Percentiles rank a stretch among this genome's conserved stretches.
Conservation (phyloP, 2,329 filamentous ascomycete species). For the Colletotrichum spaethianum region DNA sequence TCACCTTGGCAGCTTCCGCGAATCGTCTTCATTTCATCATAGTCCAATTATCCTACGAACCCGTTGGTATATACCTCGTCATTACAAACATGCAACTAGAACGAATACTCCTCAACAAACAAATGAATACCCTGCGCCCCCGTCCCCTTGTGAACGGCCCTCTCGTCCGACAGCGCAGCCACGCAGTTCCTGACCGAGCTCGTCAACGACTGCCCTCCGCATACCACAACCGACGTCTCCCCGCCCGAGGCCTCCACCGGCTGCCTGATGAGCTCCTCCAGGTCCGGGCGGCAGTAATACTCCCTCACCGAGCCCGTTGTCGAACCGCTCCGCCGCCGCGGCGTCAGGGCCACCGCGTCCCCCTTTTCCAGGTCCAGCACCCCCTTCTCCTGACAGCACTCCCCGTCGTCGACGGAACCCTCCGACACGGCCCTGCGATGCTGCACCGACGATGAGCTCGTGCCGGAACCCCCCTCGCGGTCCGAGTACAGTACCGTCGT, state of each 20-base stretch:
- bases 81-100: slow-evolving; percentile 52
- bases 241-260: slow-evolving; percentile 71
- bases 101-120: slow-evolving; percentile 73
- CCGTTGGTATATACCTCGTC: not conserved
- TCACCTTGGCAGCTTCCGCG: not conserved
- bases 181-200: slow-evolving; percentile 69
- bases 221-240: slow-evolving; percentile 74
- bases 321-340: slow-evolving; percentile 23
- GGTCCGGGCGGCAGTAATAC: slow-evolving; percentile 63
- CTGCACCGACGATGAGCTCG: slow-evolving; percentile 9
- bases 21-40: not conserved
- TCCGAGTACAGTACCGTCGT: slow-evolving; percentile 40
- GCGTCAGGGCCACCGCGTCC: slow-evolving; percentile 44
- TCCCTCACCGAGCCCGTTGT: slow-evolving; percentile 55
- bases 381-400: slow-evolving; percentile 17
- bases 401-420: slow-evolving; percentile 3
- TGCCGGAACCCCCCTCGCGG: slow-evolving; percentile 39
- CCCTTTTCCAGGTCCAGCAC: slow-evolving; percentile 29
- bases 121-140: slow-evolving; percentile 74
- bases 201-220: slow-evolving; percentile 70
- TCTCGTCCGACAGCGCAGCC: slow-evolving; percentile 69
- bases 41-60: not conserved
- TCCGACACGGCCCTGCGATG: slow-evolving; percentile 26
- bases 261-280: slow-evolving; percentile 65
- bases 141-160: slow-evolving; percentile 75